A percentile compares a stretch with the other conserved stretches of the same genome.
Conservation (phyloP, 2,329 filamentous ascomycete species). For the Sporothrix pseudoabietina region DNA sequence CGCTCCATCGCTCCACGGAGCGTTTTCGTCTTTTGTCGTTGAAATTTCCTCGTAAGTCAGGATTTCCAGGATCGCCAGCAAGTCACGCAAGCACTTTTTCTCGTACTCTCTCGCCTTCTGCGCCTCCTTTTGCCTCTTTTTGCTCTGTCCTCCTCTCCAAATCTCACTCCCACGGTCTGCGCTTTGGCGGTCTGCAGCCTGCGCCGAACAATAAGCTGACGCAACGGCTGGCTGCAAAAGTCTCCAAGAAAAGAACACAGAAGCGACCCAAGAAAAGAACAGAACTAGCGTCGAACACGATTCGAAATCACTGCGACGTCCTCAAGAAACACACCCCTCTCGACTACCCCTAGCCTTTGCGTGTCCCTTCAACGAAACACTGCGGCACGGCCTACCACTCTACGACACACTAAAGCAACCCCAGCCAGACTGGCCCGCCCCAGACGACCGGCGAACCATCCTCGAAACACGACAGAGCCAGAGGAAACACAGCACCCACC, state of each 20-base stretch:
- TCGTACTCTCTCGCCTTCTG: not conserved
- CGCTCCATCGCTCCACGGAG: not conserved
- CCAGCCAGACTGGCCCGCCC: slow-evolving; percentile 1
- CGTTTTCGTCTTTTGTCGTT: not conserved
- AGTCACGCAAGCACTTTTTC: slow-evolving; percentile 10
- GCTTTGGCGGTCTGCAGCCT: not conserved
- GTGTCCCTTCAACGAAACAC: slow-evolving; percentile 11
- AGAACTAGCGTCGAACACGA: slow-evolving; percentile 9
- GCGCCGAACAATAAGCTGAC: slow-evolving; percentile 23
- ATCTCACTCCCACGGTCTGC: slow-evolving; percentile 14
- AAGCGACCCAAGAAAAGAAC: not conserved
- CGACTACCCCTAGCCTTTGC: not conserved
- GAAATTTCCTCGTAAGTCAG: slow-evolving; percentile 9
- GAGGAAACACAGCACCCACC: slow-evolving; percentile 17
- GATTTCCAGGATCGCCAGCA: slow-evolving; percentile 3
- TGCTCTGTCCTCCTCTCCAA: not conserved
- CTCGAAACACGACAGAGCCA: slow-evolving; percentile 11
- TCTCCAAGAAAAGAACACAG: not conserved
- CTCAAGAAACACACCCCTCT: slow-evolving; percentile 11
- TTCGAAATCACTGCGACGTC: not conserved
- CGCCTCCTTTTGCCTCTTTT: slow-evolving; percentile 19
- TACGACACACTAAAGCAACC: slow-evolving; percentile 21
- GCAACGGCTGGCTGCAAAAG: slow-evolving; percentile 3
- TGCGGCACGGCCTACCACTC: slow-evolving; percentile 15
- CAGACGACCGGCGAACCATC: slow-evolving; percentile 11